phyloP scores from a whole-genome alignment of 2,329 filamentous ascomycete species.

The Coniochaeta prunicola region DNA sequence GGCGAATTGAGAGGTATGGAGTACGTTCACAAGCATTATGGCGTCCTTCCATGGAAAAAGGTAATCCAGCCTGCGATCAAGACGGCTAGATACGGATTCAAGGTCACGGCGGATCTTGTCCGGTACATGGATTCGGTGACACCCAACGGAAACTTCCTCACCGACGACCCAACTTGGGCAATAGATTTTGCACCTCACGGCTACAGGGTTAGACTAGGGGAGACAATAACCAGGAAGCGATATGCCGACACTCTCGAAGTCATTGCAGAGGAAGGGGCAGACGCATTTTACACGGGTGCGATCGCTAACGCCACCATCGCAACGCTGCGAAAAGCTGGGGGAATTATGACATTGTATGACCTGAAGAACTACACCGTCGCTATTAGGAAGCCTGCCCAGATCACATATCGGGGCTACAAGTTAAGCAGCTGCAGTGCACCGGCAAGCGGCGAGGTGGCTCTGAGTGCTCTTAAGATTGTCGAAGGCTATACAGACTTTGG shows the following conservation, averaged over 20 bases:
- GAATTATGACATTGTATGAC: conserved; percentile 71
- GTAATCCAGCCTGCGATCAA: conserved; percentile 65
- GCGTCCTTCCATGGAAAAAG: conserved; percentile 54
- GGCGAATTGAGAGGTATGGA: conserved; percentile 69
- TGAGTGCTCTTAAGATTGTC: conserved; percentile 68
- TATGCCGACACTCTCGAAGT: conserved; percentile 67
- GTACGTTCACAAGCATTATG: conserved; percentile 63
- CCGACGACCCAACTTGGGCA: conserved; percentile 62
- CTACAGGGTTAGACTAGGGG: conserved; percentile 55
- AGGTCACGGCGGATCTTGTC: conserved; percentile 62
- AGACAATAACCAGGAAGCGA: conserved; percentile 66
- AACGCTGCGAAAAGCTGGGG: conserved; percentile 54
- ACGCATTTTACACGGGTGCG: conserved; percentile 63
- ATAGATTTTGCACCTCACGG: conserved; percentile 79
- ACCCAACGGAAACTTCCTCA: conserved; percentile 51
- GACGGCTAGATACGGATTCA: conserved; percentile 67
- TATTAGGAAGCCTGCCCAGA: conserved; percentile 23
- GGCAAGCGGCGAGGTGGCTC: conserved; percentile 63
- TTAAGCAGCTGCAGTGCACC: conserved; percentile 63
- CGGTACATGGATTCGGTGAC: conserved; percentile 54
- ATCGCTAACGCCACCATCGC: conserved; percentile 65
- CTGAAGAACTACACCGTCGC: conserved; percentile 54
- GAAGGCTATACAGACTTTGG: conserved; percentile 63
- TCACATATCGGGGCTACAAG: conserved; percentile 63
- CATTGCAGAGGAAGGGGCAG: conserved; percentile 57